These are phyloP conservation scores for Inga laurina DNA, from an alignment of 306 rosid species.

Conservation along the genomic window DNA sequence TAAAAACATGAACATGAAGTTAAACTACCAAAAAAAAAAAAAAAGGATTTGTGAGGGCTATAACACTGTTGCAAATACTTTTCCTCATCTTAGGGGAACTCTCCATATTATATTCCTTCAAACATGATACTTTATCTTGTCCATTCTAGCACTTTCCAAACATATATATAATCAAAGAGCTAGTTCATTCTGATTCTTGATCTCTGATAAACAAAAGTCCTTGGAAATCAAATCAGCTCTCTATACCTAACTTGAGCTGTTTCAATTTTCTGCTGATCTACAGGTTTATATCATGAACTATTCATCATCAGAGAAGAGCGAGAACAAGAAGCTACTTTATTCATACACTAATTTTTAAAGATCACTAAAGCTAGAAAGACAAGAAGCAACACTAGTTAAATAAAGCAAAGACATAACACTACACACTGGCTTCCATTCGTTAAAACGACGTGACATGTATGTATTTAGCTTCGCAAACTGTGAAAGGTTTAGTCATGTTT, in stretches of 20 bases:
- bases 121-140: not conserved
- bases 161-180: too few relatives aligned
- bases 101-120: not conserved
- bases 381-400: not conserved
- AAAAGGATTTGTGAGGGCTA: not conserved
- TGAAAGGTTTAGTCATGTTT: conserved; percentile 27
- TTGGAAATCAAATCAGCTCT: not conserved
- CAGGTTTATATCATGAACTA: not conserved
- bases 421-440: not conserved
- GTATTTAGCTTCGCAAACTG: not conserved
- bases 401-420: not conserved
- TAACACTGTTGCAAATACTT: not conserved
- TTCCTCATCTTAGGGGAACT: not conserved
- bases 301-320: not conserved
- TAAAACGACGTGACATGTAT: conserved; percentile 24
- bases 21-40: not conserved
- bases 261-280: not conserved
- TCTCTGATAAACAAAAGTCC: not conserved
- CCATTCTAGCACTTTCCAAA: conserved; percentile 30
- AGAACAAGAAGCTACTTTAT: not conserved
- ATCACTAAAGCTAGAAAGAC: conserved; percentile 10
- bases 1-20: not conserved
- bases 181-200: not conserved
- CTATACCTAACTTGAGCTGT: too few relatives aligned
- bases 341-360: not conserved